Evolutionary conservation across 208 protist genomes (phyloP).

Genomic region (Wallacemonas collosoma): DNA sequence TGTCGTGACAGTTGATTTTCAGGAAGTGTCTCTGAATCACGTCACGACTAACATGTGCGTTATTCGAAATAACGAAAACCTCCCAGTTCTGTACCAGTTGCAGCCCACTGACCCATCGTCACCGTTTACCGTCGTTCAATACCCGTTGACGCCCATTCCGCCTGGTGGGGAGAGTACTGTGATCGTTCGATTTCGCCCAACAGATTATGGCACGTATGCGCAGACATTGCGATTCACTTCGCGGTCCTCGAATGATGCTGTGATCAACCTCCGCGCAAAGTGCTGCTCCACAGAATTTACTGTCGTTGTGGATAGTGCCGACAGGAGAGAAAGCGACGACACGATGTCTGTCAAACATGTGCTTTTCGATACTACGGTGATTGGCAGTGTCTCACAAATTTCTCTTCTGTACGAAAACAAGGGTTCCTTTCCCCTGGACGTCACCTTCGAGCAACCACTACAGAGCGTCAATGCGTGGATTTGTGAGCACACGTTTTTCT

Average conservation of each 20-base stretch:
- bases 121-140: slow-evolving; percentile 55
- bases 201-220: slow-evolving; percentile 56
- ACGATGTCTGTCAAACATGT: slow-evolving; percentile 29
- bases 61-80: slow-evolving; percentile 40
- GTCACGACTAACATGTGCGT: slow-evolving; percentile 36
- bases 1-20: slow-evolving; percentile 47
- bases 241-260: slow-evolving; percentile 31
- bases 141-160: slow-evolving; percentile 30
- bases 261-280: slow-evolving; percentile 39
- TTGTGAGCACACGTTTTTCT: slow-evolving; percentile 45
- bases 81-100: slow-evolving; percentile 33
- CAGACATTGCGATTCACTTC: slow-evolving; percentile 47
- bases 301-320: slow-evolving; percentile 30
- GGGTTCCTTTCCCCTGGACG: slow-evolving; percentile 57
- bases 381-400: slow-evolving; percentile 28
- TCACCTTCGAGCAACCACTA: slow-evolving; percentile 38
- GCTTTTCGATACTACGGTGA: slow-evolving; percentile 40
- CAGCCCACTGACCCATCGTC: slow-evolving; percentile 60
- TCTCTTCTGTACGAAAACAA: slow-evolving; percentile 54
- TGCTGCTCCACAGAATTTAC: slow-evolving; percentile 61
- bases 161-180: slow-evolving; percentile 35
- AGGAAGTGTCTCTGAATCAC: slow-evolving; percentile 64
- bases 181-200: slow-evolving; percentile 55
- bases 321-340: slow-evolving; percentile 18
- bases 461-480: slow-evolving; percentile 23